Evolutionary conservation across 2,329 filamentous ascomycete genomes (phyloP), one percentile per base, ranked within the genome.

Genomic region (Alternaria conjuncta): DNA sequence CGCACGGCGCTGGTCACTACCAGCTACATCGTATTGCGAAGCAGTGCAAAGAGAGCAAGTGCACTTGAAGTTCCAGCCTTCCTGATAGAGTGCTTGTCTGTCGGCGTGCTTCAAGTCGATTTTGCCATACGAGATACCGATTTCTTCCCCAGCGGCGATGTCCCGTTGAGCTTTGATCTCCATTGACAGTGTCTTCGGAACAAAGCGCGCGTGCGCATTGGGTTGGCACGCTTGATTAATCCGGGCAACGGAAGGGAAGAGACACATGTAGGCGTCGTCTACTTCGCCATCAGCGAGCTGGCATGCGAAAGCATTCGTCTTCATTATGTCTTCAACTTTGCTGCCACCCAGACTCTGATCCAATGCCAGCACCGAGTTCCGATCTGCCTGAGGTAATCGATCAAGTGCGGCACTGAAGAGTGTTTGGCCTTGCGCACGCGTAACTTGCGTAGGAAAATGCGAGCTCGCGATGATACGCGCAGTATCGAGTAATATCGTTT

Each of bases 171-270:
- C 68, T 54, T 68, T 69, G 53, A 75, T 61, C 41, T 71, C 69
- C 71, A 73, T 73, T 23, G 66, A 41, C 32, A 74, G 44, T 6
- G 63, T 67, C 47, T 44, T 51, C 6, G 67, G 69, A 20, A 72
- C 62, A 47, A 74, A 72, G 25, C 69, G 59, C 28, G 70, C 70
- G 60, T 72, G 66, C 18, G 72, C 67, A 23, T 73, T 74, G 1
- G 72, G 70, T 9, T 58, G 63, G 26, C 72, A 74, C 10, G 71
- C 71, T 41, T 74, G 72, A 20, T 74, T 74, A 54, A 74, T 73
- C 3, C 72, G 61, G 44, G 70, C 63, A 2, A 74, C 68, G 12
- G 60, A 60, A 3, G 72, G 70, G 46, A 72, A 74, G 8, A 74
- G 62, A 56, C 72, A 73, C 55, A 74, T 66, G 53, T 74, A 74